Percentiles rank a stretch among this genome's conserved stretches.
These are phyloP conservation scores for Penicillium sp. DNA, from an alignment of 2,329 filamentous ascomycete genomes.

Conservation along the genomic window DNA sequence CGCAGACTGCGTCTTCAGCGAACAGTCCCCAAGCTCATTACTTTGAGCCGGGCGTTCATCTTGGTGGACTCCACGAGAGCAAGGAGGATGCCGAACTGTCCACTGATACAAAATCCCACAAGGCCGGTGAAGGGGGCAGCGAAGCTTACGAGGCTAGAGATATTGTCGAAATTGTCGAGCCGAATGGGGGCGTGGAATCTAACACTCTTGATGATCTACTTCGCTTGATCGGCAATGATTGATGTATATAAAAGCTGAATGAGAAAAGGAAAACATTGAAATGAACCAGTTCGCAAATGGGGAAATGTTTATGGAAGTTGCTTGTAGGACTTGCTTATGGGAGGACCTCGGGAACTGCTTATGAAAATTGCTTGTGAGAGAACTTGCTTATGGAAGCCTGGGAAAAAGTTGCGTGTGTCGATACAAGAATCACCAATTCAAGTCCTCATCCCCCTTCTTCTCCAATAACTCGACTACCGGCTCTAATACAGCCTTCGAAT, in stretches of 20 bases:
- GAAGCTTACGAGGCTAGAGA: not conserved
- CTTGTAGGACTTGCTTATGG: no score
- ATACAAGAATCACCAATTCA: conserved; percentile 38
- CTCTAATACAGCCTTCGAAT: conserved; percentile 36
- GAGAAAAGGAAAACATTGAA: no score
- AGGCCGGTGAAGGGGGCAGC: not conserved
- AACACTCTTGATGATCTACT: not conserved
- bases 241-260: not conserved
- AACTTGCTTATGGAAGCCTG: no score
- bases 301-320: no score
- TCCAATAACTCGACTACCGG: conserved; percentile 41
- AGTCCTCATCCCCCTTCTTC: conserved; percentile 29
- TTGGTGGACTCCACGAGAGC: not conserved
- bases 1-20: not conserved
- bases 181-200: not conserved
- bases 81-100: not conserved
- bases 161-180: not conserved
- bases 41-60: not conserved
- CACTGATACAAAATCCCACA: not conserved
- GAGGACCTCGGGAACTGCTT: no score
- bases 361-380: no score
- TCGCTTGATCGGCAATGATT: not conserved
- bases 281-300: no score
- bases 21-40: not conserved
- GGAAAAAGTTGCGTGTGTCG: not conserved